A percentile compares a stretch with the other conserved stretches of the same genome.
phyloP scores from a whole-genome alignment of 2,329 filamentous ascomycete genomes.

The Lecanicillium sp. region DNA sequence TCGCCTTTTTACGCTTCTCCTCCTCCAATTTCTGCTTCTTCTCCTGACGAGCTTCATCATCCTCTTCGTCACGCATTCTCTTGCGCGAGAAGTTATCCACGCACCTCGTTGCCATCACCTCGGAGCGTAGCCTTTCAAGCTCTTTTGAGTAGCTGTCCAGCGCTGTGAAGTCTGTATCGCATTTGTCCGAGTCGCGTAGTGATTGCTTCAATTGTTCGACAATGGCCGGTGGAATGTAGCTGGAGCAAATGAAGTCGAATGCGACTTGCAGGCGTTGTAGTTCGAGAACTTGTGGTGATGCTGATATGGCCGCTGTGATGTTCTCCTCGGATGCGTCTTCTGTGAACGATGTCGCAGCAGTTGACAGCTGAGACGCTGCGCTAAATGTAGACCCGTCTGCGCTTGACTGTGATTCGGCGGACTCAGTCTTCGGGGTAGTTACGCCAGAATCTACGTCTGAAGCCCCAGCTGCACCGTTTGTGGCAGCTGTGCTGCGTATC shows the following conservation, averaged over 20 bases:
- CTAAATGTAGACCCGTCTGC: constrained; percentile 27
- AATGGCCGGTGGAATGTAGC: constrained; percentile 47
- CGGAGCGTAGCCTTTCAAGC: constrained; percentile 59
- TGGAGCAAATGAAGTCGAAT: constrained; percentile 55
- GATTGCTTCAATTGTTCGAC: constrained; percentile 31
- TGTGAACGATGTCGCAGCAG: constrained; percentile 36
- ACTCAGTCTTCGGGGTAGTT: constrained; percentile 21
- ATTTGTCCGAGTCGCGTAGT: constrained; percentile 26
- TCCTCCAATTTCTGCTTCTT: constrained; percentile 85
- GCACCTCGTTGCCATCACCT: constrained; percentile 63
- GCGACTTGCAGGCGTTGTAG: constrained; percentile 60
- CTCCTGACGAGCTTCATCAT: constrained; percentile 56
- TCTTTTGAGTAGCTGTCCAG: constrained; percentile 63
- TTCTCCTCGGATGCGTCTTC: constrained; percentile 24
- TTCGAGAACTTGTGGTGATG: constrained; percentile 39
- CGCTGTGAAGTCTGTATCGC: constrained; percentile 55
- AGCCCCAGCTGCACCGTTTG: not conserved
- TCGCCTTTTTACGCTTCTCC: constrained; percentile 74
- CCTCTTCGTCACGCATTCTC: constrained; percentile 58
- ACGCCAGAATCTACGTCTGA: constrained; percentile 16
- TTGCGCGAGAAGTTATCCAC: constrained; percentile 66
- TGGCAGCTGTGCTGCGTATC: constrained; percentile 44
- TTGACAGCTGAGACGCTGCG: constrained; percentile 32
- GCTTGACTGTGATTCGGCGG: constrained; percentile 35
- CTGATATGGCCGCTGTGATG: constrained; percentile 34